Conservation (phyloP, 768 basidiomycete species). For the Pleurotus eryngii region DNA sequence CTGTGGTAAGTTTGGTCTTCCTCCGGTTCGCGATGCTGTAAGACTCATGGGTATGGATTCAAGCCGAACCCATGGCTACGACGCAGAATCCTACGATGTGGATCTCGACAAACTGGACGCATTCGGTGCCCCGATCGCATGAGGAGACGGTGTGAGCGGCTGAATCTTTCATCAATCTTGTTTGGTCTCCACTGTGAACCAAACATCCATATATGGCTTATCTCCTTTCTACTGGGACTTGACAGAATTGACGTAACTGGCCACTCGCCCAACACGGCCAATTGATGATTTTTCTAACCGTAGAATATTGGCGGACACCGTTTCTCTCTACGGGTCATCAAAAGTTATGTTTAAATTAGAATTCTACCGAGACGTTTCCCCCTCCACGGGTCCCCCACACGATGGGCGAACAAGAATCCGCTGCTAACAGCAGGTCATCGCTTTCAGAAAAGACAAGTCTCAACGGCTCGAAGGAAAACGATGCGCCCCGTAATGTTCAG, state of each 20-base stretch:
- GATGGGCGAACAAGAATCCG: constrained; percentile 5
- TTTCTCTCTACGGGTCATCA: background rate
- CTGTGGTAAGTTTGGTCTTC: constrained; percentile 3
- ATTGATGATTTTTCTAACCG: background rate
- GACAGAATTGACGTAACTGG: background rate
- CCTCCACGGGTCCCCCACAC: background rate
- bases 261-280: background rate
- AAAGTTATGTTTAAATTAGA: constrained; percentile 5
- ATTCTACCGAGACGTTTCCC: background rate
- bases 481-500: constrained; percentile 19
- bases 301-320: background rate
- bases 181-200: background rate
- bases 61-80: constrained; percentile 6
- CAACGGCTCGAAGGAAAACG: background rate
- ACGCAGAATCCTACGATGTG: background rate
- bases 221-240: constrained; percentile 3
- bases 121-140: no score
- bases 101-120: background rate
- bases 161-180: no score
- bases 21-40: background rate
- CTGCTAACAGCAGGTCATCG: background rate
- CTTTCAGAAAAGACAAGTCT: background rate
- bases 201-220: constrained; percentile 1
- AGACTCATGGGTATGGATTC: constrained; percentile 3
- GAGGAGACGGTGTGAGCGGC: no score